These are phyloP conservation scores for Porodaedalea pini DNA, from an alignment of 1,284 basidiomycete genomes.

Conservation along the genomic window DNA sequence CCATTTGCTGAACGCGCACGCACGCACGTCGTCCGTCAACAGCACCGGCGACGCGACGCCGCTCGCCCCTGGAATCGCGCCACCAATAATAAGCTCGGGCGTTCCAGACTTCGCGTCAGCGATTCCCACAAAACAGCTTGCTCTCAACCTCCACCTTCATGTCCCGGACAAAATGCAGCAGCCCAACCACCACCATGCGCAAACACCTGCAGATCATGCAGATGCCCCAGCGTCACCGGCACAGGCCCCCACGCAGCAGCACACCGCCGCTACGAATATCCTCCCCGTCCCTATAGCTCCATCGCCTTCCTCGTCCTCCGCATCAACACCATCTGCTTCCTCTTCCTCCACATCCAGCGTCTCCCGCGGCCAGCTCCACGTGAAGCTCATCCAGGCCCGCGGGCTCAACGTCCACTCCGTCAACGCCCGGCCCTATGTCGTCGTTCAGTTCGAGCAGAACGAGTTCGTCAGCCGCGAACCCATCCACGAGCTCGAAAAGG, in stretches of 20 bases:
- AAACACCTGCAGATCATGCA: conserved; percentile 29
- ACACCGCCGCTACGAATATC: background rate
- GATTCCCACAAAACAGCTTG: conserved; percentile 55
- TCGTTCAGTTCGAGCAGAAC: conserved; percentile 98
- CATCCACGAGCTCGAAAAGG: conserved; percentile 80
- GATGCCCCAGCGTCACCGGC: conserved; percentile 39
- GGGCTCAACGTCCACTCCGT: conserved; percentile 74
- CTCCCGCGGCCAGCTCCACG: conserved; percentile 82
- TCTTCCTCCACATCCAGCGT: conserved; percentile 28
- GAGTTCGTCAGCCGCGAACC: conserved; percentile 96
- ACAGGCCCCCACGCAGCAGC: conserved; percentile 36
- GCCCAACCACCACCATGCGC: conserved; percentile 46
- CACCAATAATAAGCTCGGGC: conserved; percentile 37
- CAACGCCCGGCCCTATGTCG: conserved; percentile 84
- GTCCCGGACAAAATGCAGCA: conserved; percentile 71
- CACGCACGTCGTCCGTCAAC: conserved; percentile 24
- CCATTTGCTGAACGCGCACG: conserved; percentile 37
- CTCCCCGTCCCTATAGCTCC: conserved; percentile 35
- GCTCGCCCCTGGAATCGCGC: conserved; percentile 29
- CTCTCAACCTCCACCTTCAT: conserved; percentile 62
- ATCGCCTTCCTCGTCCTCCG: conserved; percentile 25
- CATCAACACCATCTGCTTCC: conserved; percentile 29
- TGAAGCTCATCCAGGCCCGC: conserved; percentile 93
- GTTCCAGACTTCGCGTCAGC: conserved; percentile 46
- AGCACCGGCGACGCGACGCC: conserved; percentile 29